These are phyloP conservation scores for Taiozyma sp. DNA, from an alignment of 1,139 yeast genomes.

Conservation along the genomic window DNA sequence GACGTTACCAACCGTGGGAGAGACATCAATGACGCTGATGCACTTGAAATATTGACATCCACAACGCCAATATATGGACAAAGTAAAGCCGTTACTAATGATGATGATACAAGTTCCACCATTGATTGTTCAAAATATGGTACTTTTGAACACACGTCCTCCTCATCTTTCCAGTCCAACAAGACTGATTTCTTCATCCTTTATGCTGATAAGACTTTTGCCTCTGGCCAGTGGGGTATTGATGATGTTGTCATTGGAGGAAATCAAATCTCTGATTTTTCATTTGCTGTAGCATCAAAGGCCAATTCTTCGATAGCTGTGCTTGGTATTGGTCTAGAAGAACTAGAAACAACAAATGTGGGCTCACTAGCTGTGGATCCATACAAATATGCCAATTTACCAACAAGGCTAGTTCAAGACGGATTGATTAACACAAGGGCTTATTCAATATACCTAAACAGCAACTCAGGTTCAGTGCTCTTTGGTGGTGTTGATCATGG, in stretches of 20 bases:
- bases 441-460: conserved; percentile 47
- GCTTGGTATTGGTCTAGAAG: conserved; percentile 56
- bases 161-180: conserved; percentile 40
- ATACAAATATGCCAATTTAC: conserved; percentile 47
- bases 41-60: not conserved
- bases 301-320: conserved; percentile 55
- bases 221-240: conserved; percentile 58
- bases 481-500: conserved; percentile 55
- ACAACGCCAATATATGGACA: not conserved
- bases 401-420: conserved; percentile 42
- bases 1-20: not conserved
- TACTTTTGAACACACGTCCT: conserved; percentile 36
- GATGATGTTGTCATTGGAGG: conserved; percentile 43
- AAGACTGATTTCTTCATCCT: conserved; percentile 40
- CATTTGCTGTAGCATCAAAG: conserved; percentile 51
- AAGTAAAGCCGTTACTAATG: not conserved
- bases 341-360: conserved; percentile 39
- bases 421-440: conserved; percentile 46
- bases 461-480: conserved; percentile 40
- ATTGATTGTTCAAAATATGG: conserved; percentile 25
- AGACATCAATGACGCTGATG: not conserved
- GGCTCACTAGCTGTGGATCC: conserved; percentile 12
- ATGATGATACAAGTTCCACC: not conserved
- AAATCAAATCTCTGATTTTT: conserved; percentile 31
- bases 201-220: conserved; percentile 59